phyloP scores from a whole-genome alignment of 768 basidiomycete genomes.

The Trametopsis cervina region DNA sequence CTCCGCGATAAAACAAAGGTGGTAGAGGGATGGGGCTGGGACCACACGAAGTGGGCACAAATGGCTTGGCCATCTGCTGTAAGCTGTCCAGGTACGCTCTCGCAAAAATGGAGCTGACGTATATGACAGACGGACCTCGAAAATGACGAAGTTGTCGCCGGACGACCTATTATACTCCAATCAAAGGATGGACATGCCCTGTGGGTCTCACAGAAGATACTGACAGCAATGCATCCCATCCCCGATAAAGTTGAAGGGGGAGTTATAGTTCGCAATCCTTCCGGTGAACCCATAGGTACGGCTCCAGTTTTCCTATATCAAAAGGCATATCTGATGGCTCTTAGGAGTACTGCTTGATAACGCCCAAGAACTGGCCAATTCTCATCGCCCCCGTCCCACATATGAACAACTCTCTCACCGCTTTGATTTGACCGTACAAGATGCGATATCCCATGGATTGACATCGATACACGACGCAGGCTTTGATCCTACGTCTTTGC shows the following conservation, averaged over 20 bases:
- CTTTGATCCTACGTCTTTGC: constrained; percentile 57
- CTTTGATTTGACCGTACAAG: constrained; percentile 55
- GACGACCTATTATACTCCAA: constrained; percentile 68
- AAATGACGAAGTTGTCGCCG: constrained; percentile 55
- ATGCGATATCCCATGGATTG: constrained; percentile 66
- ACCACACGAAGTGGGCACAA: constrained; percentile 72
- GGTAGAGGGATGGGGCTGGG: constrained; percentile 85
- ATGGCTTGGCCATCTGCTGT: constrained; percentile 65
- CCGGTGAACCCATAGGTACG: constrained; percentile 66
- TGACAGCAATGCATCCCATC: constrained; percentile 52
- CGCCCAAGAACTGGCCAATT: constrained; percentile 67
- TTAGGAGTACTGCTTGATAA: constrained; percentile 79
- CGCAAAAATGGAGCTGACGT: neutral
- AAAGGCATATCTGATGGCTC: constrained; percentile 5
- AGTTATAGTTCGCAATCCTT: constrained; percentile 59
- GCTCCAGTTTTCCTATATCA: constrained; percentile 4
- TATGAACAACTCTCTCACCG: constrained; percentile 53
- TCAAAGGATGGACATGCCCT: constrained; percentile 87
- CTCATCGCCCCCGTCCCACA: constrained; percentile 45
- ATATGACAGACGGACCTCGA: constrained; percentile 59
- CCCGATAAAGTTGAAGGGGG: constrained; percentile 76
- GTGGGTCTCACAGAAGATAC: constrained; percentile 69
- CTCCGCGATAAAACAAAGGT: constrained; percentile 48
- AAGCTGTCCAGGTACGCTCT: constrained; percentile 14
- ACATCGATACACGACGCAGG: constrained; percentile 88